Base-by-base conservation (phyloP, 148 eudicot genomes). In the Amaranthus hypochondriacus region DNA sequence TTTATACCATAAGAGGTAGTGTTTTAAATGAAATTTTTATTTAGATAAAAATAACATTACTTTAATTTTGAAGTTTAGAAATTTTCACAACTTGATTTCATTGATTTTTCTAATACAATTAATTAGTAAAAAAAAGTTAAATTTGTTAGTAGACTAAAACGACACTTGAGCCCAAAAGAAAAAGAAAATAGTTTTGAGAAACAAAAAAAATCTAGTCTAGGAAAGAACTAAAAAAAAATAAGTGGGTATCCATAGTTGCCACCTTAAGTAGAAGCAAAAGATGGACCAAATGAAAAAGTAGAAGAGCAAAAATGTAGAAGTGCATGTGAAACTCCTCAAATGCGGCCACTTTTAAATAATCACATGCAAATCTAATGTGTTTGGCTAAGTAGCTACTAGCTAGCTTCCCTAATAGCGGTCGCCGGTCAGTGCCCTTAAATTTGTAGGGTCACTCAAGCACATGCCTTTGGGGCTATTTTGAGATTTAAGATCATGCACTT, bases 311-410 rank as follows among this genome's bases (percentile, higher is more conserved):
- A 67, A 69, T 18, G 54, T 9, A 48, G 7, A 72, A 9, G 7
- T 51, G 73, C 83, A 80, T 76, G 83, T 80, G 83, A 75, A 70
- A 53, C 76, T 59, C 83, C 79, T 47, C 73, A 80, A 75, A 80
- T 75, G 69, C 75, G 62, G 76, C 76, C 78, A 80, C 74, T 21
- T 68, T 62, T 15, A 39, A 64, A 58, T 1, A 5, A 69, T 64
- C 78, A 75, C 79, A 75, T 75, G 79, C 79, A 59, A 76, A 75
- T 75, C 78, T 75, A 51, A 79, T 51, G 74, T 56, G 70, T 13
- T 61, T 74, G 67, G 76, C 70, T 59, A 11, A 42, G 42, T 28
- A 28, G 39, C 39, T 28, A 28, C 39, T 28, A 28, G 39, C 39
- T 28, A 28, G 39, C 44, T 18, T 39, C 76, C 76, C 66, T 52